Evolutionary conservation across 2,329 filamentous ascomycete species (phyloP).

Genomic region (Neoascochyta sp.): DNA sequence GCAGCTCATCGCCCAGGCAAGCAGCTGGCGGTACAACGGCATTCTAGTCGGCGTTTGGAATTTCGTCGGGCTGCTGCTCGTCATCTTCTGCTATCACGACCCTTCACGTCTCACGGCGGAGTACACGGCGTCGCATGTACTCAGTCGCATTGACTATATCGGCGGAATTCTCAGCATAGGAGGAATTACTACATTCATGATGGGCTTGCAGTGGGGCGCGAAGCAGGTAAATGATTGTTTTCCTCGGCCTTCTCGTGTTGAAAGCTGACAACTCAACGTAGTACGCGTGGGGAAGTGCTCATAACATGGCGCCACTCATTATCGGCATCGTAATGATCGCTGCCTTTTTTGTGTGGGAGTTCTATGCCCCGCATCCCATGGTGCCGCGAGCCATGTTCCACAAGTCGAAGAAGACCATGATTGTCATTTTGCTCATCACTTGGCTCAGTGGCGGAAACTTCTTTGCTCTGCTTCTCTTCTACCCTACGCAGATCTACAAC

Average conservation of each 20-base stretch:
- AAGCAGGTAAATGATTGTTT: constrained; percentile 26
- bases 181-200: constrained; percentile 37
- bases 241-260: too few relatives aligned
- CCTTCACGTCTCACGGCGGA: constrained; percentile 39
- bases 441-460: constrained; percentile 35
- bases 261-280: constrained; percentile 44
- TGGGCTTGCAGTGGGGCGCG: constrained; percentile 37
- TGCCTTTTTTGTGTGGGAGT: constrained; percentile 51
- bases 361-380: constrained; percentile 44
- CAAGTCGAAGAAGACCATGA: constrained; percentile 30
- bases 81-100: constrained; percentile 45
- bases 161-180: constrained; percentile 28
- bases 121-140: constrained; percentile 32
- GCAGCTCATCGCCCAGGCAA: constrained; percentile 52
- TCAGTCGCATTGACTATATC: constrained; percentile 31
- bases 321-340: constrained; percentile 50
- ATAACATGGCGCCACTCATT: constrained; percentile 54
- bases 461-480: constrained; percentile 35
- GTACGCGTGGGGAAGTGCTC: constrained; percentile 54
- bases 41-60: constrained; percentile 53
- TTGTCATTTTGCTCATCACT: constrained; percentile 33
- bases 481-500: constrained; percentile 34
- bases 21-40: constrained; percentile 56
- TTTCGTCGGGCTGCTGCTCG: constrained; percentile 50
- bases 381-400: constrained; percentile 37